Base-by-base conservation (phyloP, 2,329 filamentous ascomycete genomes). In the Raffaelea deltoideospora region DNA sequence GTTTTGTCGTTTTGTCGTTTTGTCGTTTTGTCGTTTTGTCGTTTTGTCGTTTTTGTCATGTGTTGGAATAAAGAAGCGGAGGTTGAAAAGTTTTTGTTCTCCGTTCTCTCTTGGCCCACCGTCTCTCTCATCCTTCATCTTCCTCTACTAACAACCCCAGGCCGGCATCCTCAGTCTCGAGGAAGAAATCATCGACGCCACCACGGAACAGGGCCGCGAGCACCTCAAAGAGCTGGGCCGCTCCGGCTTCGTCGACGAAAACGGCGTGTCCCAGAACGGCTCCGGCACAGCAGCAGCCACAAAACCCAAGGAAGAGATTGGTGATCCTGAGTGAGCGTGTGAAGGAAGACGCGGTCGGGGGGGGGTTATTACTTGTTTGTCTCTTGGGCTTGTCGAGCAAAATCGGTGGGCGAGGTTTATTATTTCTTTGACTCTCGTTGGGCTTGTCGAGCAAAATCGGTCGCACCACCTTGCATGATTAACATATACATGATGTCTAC, bases 171-270 rank as follows among this genome's bases (percentile, higher is more conserved):
- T 98, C 46, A 94, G 83, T 54, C 57, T 98, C 35, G 86, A 96
- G 55, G 78, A 94, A 52, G 78, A 92, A 34, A 85, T 98, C 35
- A 92, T 98, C 47, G 90, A 98, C 59, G 84, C 86, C 1, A 98
- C 86, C 32, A 93, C 88, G 3, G 79, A 86, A 52, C 78, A 90
- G 53, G 87, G 87, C 3, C 71, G 79, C 63, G 72, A 77, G 54
- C 76, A 77, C 52, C 65, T 88, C 48, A 79, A 81, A 59, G 74
- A 86, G 45, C 69, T 93, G 41, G 78, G 85, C 11, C 41, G 41
- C 4, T 37, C 41, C n/a, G 38, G 34, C 14, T 20, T 18, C 29
- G 35, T 35, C 7, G 43, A 40, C 15, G 35, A 40, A 18, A 18
- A 27, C 15, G 36, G 32, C 27, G 34, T 27, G 24, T 28, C 20